Evolutionary conservation across 768 basidiomycete genomes (phyloP), one percentile per base, ranked within the genome.

Genomic region (Phanerochaete carnosa): DNA sequence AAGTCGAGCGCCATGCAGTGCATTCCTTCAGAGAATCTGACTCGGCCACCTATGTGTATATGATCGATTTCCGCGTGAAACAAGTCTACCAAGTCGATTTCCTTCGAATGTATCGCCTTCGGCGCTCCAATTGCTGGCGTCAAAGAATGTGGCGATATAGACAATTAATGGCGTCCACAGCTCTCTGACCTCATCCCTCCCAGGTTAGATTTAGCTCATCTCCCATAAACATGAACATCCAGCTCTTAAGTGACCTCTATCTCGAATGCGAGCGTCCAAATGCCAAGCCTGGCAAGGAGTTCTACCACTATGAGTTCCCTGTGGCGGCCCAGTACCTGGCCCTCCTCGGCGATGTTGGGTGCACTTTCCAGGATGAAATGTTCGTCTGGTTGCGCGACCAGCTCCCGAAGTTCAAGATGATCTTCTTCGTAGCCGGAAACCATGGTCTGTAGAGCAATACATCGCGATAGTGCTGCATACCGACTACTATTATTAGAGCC

Each of bases 321-420:
- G 69, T 57, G 1, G 25, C 32, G 15, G 70, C 72, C 3, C 61
- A 68, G 1, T 59, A 67, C 54, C 69, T 77, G 19, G 76, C 75
- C 0, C 59, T 78, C 0, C 67, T 78, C 0, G 76, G 77, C 1
- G 76, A 77, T 60, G 73, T 77, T 3, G 77, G 76, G n/a, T 62
- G 62, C 35, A 76, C 73, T 1, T 30, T 58, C 11, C 68, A 76
- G 29, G 68, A 66, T 15, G 60, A 68, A 4, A 59, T 76, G 1
- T 76, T 77, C 46, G 68, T 63, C 9, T 77, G 73, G 71, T 58
- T 78, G 4, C 61, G 65, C 25, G 15, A 30, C 1, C 76, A 75
- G 60, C 63, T 77, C 12, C 29, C 46, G 19, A 64, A 63, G 6
- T 77, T 76, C 59, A 61, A 72, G 51, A 58, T 43, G 2, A 68